Evolutionary conservation across 306 rosid species (phyloP).

Genomic region (Pyrus pyrifolia): DNA sequence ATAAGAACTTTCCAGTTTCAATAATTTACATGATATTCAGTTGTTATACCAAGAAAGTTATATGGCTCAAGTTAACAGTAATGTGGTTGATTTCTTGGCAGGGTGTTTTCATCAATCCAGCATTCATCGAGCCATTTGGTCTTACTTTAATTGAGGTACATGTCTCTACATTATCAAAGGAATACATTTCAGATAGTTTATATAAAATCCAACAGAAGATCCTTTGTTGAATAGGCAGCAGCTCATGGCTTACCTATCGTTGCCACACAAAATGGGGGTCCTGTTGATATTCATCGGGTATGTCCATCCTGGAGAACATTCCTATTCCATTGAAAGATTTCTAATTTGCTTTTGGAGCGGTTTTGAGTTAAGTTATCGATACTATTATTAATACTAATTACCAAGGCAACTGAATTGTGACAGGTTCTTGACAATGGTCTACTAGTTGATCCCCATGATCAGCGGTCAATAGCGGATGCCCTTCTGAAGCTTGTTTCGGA

Average conservation of each 20-base stretch:
- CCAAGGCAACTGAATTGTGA: constrained; percentile 1
- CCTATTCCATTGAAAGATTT: not conserved
- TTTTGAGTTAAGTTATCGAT: not conserved
- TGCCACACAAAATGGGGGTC: constrained; percentile 57
- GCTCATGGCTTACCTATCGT: constrained; percentile 59
- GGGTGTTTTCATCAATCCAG: constrained; percentile 67
- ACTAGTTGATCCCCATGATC: constrained; percentile 54
- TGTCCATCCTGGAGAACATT: constrained; percentile 12
- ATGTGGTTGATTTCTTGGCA: constrained; percentile 6
- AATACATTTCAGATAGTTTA: not conserved
- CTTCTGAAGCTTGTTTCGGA: constrained; percentile 61
- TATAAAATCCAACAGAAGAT: not conserved
- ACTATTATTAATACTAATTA: not conserved
- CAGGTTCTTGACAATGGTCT: constrained; percentile 48
- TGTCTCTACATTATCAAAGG: not conserved
- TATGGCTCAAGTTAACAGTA: not conserved
- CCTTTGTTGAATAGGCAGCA: constrained; percentile 38
- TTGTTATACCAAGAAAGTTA: not conserved
- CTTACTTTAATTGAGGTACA: constrained; percentile 53
- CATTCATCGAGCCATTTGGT: constrained; percentile 58
- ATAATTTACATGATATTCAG: not conserved
- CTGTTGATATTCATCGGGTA: constrained; percentile 53
- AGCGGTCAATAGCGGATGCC: constrained; percentile 49
- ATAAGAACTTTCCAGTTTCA: not conserved
- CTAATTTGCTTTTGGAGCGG: not conserved